Base-by-base conservation (phyloP, 805 yeast genomes). In the Hemisphaericaspora nanyangensis region DNA sequence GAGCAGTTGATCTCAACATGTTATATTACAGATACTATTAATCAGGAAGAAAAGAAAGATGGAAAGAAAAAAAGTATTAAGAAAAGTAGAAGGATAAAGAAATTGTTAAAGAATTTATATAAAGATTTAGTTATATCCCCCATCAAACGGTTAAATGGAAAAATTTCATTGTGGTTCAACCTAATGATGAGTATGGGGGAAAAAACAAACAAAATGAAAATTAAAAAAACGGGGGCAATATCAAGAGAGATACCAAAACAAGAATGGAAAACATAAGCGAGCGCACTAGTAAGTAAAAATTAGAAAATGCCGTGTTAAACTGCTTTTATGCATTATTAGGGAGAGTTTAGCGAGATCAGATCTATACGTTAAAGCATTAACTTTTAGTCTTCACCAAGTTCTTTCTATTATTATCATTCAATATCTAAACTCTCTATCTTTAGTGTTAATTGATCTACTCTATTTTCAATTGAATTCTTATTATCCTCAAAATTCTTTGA, bases 1-100 rank as follows among this genome's bases (percentile, higher is more conserved):
- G 39, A 32, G 55, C 41, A 22, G 47, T 42, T 25, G 53, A 42
- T 50, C 54, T 53, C 47, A 53, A 52, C 59, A 55, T 55, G 20
- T 17, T 22, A 5, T 12, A 31, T 13, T 29, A 25, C n/a, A n/a
- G n/a, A n/a, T n/a, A n/a, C n/a, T n/a, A n/a, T n/a, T n/a, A n/a
- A n/a, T n/a, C n/a, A n/a, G n/a, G 26, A 22, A 22, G 26, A 22
- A 5, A 22, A 22, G 26, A n/a, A n/a, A n/a, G n/a, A n/a, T n/a
- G 25, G 25, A 22, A 22, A 22, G 11, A 22, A 12, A 22, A 22
- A 12, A 22, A 5, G 26, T 22, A 3, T 12, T 8, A 22, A 22
- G 26, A 22, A 22, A 22, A 22, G 26, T 8, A 22, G 11, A 22
- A 22, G 26, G 11, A 22, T 8, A 5, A 5, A 12, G 5, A 22